These are phyloP conservation scores for Eucalyptus curtisii DNA, from an alignment of 345 rosid genomes.

Conservation along the genomic window DNA sequence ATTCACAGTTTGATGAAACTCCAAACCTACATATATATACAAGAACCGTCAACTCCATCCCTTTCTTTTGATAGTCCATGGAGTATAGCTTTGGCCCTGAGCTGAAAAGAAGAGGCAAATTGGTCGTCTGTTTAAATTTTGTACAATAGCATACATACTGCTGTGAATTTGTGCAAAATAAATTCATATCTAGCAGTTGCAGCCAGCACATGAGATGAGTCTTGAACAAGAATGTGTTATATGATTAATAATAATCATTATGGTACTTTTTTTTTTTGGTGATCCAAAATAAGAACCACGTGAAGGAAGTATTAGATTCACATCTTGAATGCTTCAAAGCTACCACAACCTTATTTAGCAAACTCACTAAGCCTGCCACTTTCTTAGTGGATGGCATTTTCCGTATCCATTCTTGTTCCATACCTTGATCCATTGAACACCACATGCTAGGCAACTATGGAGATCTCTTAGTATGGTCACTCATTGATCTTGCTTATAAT, in stretches of 20 bases:
- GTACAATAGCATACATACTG: neutral
- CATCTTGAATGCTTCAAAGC: neutral
- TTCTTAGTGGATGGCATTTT: neutral
- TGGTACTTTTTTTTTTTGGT: neutral
- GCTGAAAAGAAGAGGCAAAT: constrained; percentile 18
- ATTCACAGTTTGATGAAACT: neutral
- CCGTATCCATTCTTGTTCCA: neutral
- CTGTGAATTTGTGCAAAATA: neutral
- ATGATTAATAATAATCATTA: neutral
- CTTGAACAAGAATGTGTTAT: neutral
- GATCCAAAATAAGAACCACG: neutral
- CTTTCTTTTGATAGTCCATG: constrained; percentile 45
- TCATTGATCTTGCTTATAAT: neutral
- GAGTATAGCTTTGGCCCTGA: constrained; percentile 64
- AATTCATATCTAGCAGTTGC: neutral
- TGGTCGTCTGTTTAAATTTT: neutral
- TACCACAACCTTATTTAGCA: neutral
- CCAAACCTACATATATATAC: constrained; percentile 58
- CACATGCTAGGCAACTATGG: neutral
- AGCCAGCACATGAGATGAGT: neutral
- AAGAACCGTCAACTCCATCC: constrained; percentile 81
- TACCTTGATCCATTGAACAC: neutral
- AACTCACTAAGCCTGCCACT: neutral
- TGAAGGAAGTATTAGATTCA: neutral
- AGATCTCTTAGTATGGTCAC: neutral